Conservation (phyloP, 2,329 filamentous ascomycete genomes). For the Sordariomycetes sp. region DNA sequence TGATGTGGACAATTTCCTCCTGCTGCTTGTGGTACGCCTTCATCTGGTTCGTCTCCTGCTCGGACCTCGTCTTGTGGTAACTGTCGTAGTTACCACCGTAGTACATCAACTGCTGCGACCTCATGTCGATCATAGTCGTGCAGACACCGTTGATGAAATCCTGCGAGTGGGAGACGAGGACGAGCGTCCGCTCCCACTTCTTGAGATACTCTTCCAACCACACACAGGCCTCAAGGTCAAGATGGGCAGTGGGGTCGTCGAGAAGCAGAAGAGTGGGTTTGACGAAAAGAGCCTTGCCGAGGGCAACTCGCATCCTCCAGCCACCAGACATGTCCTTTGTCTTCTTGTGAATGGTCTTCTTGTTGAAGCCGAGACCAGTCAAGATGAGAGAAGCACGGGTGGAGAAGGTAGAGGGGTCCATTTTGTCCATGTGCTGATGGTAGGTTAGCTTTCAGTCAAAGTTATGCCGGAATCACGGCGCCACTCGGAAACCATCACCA, state of each 20-base stretch:
- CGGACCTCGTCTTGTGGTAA: constrained; percentile 84
- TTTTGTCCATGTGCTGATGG: constrained; percentile 86
- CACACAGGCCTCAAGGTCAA: constrained; percentile 98
- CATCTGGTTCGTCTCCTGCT: constrained; percentile 96
- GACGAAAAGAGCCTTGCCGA: constrained; percentile 96
- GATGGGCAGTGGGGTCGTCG: constrained; percentile 96
- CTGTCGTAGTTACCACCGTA: constrained; percentile 99
- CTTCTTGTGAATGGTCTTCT: constrained; percentile 95
- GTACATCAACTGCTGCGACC: constrained; percentile 78
- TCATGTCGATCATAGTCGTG: constrained; percentile 98
- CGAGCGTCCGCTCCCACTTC: constrained; percentile 97
- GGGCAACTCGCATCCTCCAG: constrained; percentile 98
- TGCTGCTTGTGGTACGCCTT: constrained; percentile 99
- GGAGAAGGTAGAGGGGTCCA: constrained; percentile 96
- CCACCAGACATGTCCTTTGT: constrained; percentile 99
- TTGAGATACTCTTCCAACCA: constrained; percentile 99
- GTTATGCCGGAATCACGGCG: neutral
- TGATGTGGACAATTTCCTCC: constrained; percentile 98
- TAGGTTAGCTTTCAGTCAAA: constrained; percentile 11
- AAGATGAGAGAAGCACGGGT: constrained; percentile 93
- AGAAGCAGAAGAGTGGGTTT: constrained; percentile 92
- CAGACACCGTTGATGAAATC: constrained; percentile 99
- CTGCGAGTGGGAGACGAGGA: constrained; percentile 95
- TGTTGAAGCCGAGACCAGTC: constrained; percentile 99
- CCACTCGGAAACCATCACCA: no score